Conservation (phyloP, 2,329 filamentous ascomycete species). For the Fusarium tricinctum region DNA sequence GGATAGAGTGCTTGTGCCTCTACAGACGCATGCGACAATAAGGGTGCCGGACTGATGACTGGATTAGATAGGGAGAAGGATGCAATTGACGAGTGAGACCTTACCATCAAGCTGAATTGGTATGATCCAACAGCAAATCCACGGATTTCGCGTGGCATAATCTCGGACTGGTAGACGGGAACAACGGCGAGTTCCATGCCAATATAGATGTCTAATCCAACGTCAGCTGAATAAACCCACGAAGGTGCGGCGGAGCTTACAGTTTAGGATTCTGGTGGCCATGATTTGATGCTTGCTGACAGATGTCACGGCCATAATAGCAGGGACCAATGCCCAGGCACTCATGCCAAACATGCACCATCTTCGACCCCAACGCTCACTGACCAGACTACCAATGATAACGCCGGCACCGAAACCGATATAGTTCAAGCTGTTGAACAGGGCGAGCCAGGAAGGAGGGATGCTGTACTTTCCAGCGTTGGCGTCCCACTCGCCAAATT, state of each 20-base stretch:
- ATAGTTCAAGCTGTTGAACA: slow-evolving; percentile 56
- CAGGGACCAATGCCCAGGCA: slow-evolving; percentile 50
- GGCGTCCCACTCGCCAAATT: slow-evolving; percentile 53
- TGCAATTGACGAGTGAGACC: neutral
- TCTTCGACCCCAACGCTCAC: slow-evolving; percentile 44
- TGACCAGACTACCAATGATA: slow-evolving; percentile 42
- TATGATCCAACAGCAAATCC: slow-evolving; percentile 55
- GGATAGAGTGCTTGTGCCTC: slow-evolving; percentile 36
- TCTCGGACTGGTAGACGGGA: slow-evolving; percentile 55
- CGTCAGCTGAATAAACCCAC: neutral
- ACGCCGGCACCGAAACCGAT: slow-evolving; percentile 54
- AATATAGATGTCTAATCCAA: slow-evolving; percentile 32
- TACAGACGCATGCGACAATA: slow-evolving; percentile 25
- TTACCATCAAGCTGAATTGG: slow-evolving; percentile 46
- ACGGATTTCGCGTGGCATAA: slow-evolving; percentile 45
- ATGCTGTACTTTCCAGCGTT: slow-evolving; percentile 46
- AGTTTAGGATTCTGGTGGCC: slow-evolving; percentile 44
- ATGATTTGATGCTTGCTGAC: slow-evolving; percentile 41
- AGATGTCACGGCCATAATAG: slow-evolving; percentile 41
- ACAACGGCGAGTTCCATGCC: slow-evolving; percentile 49
- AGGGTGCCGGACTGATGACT: neutral
- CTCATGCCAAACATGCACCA: slow-evolving; percentile 56
- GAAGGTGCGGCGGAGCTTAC: neutral
- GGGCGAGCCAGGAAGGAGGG: slow-evolving; percentile 52
- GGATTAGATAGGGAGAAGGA: neutral